Conservation (phyloP, 139 green algal genomes). For the Edaphochlamys debaryana region DNA sequence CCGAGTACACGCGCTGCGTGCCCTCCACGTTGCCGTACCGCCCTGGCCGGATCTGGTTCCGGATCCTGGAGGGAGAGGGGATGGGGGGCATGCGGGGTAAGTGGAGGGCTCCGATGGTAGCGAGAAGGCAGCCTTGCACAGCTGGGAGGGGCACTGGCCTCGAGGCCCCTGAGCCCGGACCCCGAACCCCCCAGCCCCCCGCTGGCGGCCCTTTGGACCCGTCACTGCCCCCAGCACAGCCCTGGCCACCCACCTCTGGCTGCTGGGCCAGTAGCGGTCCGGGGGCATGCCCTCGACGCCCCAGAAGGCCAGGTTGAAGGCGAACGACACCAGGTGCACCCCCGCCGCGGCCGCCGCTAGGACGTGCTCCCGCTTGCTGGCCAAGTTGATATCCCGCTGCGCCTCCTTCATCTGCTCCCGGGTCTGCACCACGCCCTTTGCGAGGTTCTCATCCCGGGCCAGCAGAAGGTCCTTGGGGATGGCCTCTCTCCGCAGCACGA, state of each 20-base stretch:
- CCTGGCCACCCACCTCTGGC: conserved; percentile 32
- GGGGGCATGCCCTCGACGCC: conserved; percentile 60
- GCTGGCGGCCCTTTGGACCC: too few relatives aligned
- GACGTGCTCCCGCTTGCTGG: conserved; percentile 49
- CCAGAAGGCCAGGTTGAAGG: conserved; percentile 66
- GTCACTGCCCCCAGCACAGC: neutral
- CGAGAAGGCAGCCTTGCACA: too few relatives aligned
- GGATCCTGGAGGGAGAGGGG: conserved; percentile 49
- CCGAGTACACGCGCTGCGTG: conserved; percentile 47
- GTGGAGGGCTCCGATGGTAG: too few relatives aligned
- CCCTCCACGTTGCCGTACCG: conserved; percentile 65
- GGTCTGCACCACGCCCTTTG: conserved; percentile 33
- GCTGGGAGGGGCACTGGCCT: too few relatives aligned
- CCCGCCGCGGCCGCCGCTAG: conserved; percentile 59
- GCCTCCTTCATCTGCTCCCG: conserved; percentile 36
- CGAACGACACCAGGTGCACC: conserved; percentile 58
- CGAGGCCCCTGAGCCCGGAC: too few relatives aligned
- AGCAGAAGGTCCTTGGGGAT: conserved; percentile 57
- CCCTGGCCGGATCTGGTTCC: conserved; percentile 47
- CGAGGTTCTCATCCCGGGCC: conserved; percentile 41
- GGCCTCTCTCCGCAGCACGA: conserved; percentile 23
- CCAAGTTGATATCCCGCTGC: conserved; percentile 48
- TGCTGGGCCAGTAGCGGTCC: conserved; percentile 59
- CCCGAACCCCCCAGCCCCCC: too few relatives aligned
- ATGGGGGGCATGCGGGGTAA: too few relatives aligned